phyloP scores from a whole-genome alignment of 2,329 filamentous ascomycete genomes.

The Epichloe festucae region DNA sequence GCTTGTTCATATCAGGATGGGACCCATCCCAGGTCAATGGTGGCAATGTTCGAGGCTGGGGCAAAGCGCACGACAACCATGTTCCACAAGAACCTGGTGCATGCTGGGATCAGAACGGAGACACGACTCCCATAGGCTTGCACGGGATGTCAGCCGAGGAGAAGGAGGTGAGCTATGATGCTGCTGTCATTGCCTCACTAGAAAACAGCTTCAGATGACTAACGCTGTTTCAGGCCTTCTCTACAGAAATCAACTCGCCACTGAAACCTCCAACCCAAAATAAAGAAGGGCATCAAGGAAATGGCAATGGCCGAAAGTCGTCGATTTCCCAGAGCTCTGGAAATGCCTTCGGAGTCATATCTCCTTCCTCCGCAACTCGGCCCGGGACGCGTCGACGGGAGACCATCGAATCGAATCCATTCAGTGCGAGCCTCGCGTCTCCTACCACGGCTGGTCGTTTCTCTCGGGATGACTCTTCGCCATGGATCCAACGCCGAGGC shows the following conservation, averaged over 20 bases:
- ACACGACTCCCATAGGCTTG: slow-evolving; percentile 57
- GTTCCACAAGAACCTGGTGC: slow-evolving; percentile 71
- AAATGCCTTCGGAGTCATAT: slow-evolving; percentile 55
- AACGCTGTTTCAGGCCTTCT: slow-evolving; percentile 49
- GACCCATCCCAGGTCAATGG: slow-evolving; percentile 62
- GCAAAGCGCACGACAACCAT: slow-evolving; percentile 62
- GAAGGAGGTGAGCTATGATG: slow-evolving; percentile 35
- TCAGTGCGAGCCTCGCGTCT: slow-evolving; percentile 41
- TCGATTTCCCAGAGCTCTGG: slow-evolving; percentile 63
- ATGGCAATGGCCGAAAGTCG: slow-evolving; percentile 61
- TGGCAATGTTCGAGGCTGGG: slow-evolving; percentile 53
- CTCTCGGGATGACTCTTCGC: slow-evolving; percentile 46
- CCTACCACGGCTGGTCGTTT: slow-evolving; percentile 48
- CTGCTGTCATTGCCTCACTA: not conserved
- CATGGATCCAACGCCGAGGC: slow-evolving; percentile 43
- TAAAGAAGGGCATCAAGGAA: slow-evolving; percentile 44
- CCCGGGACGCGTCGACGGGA: slow-evolving; percentile 72
- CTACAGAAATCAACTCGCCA: slow-evolving; percentile 81
- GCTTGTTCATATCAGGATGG: slow-evolving; percentile 65
- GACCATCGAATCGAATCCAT: slow-evolving; percentile 58
- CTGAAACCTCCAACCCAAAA: slow-evolving; percentile 76
- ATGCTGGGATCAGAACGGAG: slow-evolving; percentile 73
- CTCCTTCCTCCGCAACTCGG: slow-evolving; percentile 57
- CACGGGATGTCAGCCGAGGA: slow-evolving; percentile 54
- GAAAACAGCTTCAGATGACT: slow-evolving; percentile 6